These are phyloP conservation scores for Creolimax fragrantissima DNA, from an alignment of 78 protist species.

Conservation along the genomic window DNA sequence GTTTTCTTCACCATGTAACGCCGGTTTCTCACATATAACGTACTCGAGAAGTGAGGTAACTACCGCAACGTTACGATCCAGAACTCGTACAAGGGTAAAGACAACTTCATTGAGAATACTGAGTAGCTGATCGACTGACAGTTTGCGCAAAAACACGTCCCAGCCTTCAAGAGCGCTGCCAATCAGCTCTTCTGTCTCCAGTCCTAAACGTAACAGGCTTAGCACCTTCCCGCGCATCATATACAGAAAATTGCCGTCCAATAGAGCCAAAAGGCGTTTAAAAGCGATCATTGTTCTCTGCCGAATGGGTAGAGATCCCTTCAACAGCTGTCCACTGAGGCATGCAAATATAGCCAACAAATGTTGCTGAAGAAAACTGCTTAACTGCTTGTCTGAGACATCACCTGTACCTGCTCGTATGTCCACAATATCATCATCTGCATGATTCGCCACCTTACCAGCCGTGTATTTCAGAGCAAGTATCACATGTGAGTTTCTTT, in stretches of 20 bases:
- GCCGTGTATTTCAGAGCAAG: not conserved
- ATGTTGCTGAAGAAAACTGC: not conserved
- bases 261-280: not conserved
- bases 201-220: not conserved
- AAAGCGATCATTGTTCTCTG: not conserved
- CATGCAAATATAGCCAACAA: not conserved
- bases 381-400: not conserved
- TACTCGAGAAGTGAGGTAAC: not conserved
- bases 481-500: not conserved
- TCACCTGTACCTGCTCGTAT: too few relatives aligned
- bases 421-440: not conserved
- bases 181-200: not conserved
- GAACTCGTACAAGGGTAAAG: not conserved
- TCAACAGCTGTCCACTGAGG: not conserved
- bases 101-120: not conserved
- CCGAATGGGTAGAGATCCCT: not conserved
- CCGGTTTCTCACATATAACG: not conserved
- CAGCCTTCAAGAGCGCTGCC: not conserved
- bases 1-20: not conserved
- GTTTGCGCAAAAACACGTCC: not conserved
- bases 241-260: not conserved
- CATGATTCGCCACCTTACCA: not conserved
- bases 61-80: not conserved
- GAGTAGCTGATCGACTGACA: not conserved
- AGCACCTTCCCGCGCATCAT: not conserved